These are phyloP conservation scores for Panus rudis DNA, from an alignment of 768 basidiomycete genomes.

Conservation along the genomic window DNA sequence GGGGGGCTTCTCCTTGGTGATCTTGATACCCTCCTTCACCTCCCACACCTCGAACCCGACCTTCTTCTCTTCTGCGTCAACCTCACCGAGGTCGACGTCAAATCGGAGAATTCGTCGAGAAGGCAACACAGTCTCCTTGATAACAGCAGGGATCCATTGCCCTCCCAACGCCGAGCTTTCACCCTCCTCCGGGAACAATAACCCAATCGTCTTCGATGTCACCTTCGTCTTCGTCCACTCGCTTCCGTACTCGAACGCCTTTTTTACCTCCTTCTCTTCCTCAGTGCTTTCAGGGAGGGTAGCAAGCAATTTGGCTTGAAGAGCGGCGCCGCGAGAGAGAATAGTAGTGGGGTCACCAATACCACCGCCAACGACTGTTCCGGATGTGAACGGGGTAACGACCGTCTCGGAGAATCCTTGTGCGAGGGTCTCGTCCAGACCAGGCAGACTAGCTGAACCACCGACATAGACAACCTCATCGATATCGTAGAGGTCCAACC, in stretches of 20 bases:
- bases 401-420: slow-evolving; percentile 56
- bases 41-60: slow-evolving; percentile 76
- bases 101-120: slow-evolving; percentile 53
- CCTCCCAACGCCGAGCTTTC: slow-evolving; percentile 45
- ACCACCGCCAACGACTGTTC: slow-evolving; percentile 66
- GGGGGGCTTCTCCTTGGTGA: slow-evolving; percentile 48
- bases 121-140: slow-evolving; percentile 68
- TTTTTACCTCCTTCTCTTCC: slow-evolving; percentile 42
- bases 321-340: slow-evolving; percentile 67
- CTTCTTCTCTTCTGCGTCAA: slow-evolving; percentile 31
- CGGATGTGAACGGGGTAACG: slow-evolving; percentile 57
- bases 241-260: slow-evolving; percentile 40
- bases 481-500: slow-evolving; percentile 57
- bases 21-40: slow-evolving; percentile 56
- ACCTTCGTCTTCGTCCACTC: slow-evolving; percentile 41
- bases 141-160: slow-evolving; percentile 57
- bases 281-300: slow-evolving; percentile 33
- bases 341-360: slow-evolving; percentile 74
- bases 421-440: slow-evolving; percentile 54
- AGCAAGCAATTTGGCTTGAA: slow-evolving; percentile 62
- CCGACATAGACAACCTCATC: slow-evolving; percentile 81
- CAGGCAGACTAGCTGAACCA: slow-evolving; percentile 67
- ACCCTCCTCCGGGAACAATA: slow-evolving; percentile 54
- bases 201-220: slow-evolving; percentile 56
- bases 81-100: slow-evolving; percentile 43